Evolutionary conservation across 2,329 filamentous ascomycete genomes (phyloP).

Genomic region (Apiospora malaysiana): DNA sequence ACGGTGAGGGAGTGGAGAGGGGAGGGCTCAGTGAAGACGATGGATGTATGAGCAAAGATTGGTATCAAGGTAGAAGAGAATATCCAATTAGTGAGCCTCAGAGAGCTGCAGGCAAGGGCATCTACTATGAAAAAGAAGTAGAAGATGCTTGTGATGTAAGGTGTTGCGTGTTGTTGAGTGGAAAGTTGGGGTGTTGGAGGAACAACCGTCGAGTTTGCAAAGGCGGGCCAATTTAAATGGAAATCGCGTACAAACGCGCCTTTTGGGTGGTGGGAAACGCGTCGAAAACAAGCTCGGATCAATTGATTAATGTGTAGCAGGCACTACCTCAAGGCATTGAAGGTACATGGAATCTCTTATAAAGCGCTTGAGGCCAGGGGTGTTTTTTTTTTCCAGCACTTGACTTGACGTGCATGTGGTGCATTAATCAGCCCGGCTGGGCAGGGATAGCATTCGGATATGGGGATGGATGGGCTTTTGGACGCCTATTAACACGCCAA

Average conservation of each 20-base stretch:
- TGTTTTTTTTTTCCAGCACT: background rate
- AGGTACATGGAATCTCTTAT: conserved; percentile 1
- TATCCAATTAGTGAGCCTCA: background rate
- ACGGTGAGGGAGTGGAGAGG: conserved; percentile 24
- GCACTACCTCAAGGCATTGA: background rate
- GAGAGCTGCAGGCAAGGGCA: background rate
- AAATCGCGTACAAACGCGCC: conserved; percentile 17
- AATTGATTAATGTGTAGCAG: conserved; percentile 3
- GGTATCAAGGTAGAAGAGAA: background rate
- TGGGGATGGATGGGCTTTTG: conserved; percentile 10
- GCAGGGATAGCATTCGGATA: conserved; percentile 1
- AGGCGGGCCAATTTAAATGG: conserved; percentile 21
- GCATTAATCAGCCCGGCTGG: conserved; percentile 5
- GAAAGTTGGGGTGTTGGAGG: conserved; percentile 21
- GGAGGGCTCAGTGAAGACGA: conserved; percentile 18
- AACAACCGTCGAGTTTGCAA: conserved; percentile 21
- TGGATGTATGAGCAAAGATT: background rate
- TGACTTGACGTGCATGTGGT: too few relatives aligned
- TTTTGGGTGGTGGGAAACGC: conserved; percentile 2
- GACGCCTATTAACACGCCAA: conserved; percentile 14
- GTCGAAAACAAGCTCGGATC: conserved; percentile 16
- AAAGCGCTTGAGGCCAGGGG: background rate
- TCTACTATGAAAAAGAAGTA: conserved; percentile 10
- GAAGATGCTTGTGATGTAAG: background rate
- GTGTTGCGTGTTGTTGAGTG: conserved; percentile 16